A percentile compares a stretch with the other conserved stretches of the same genome.
These are phyloP conservation scores for Thermothelomyces thermophilus DNA, from an alignment of 2,329 filamentous ascomycete genomes.

Conservation along the genomic window DNA sequence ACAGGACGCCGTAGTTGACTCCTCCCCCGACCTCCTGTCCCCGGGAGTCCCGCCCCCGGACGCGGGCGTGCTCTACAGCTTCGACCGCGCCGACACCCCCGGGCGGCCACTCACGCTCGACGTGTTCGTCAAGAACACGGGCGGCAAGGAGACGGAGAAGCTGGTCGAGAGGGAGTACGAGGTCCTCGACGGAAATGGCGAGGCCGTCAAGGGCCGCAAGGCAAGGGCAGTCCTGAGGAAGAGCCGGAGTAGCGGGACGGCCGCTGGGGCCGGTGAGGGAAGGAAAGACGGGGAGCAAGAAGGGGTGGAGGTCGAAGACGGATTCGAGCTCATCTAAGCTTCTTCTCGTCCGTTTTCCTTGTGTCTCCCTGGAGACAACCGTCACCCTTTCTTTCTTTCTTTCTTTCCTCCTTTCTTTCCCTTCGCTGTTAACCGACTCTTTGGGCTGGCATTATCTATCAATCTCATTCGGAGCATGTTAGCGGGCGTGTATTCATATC, in stretches of 20 bases:
- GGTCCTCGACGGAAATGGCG: slow-evolving; percentile 40
- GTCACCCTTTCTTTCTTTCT: not conserved
- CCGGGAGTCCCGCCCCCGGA: slow-evolving; percentile 23
- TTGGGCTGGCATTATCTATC: too few relatives aligned
- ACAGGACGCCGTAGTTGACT: too few relatives aligned
- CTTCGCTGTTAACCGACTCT: too few relatives aligned
- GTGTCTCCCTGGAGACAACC: not conserved
- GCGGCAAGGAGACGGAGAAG: slow-evolving; percentile 35
- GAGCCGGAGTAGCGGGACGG: not conserved
- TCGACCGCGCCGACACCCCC: slow-evolving; percentile 36
- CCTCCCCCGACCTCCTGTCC: too few relatives aligned
- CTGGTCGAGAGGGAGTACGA: slow-evolving; percentile 44
- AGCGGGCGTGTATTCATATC: not conserved
- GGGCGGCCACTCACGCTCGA: slow-evolving; percentile 35
- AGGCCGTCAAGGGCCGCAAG: slow-evolving; percentile 38
- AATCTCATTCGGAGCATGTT: too few relatives aligned
- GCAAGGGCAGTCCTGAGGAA: slow-evolving; percentile 37
- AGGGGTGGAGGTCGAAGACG: slow-evolving; percentile 33
- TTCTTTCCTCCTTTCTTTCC: not conserved
- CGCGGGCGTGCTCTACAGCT: slow-evolving; percentile 37
- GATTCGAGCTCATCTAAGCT: slow-evolving; percentile 36
- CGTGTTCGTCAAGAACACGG: slow-evolving; percentile 31
- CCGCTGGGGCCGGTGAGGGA: slow-evolving; percentile 6
- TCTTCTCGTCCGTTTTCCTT: not conserved
- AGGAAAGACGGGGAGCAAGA: slow-evolving; percentile 28